phyloP scores from a whole-genome alignment of 2,329 filamentous ascomycete genomes.

The Penicillium vulpinum region DNA sequence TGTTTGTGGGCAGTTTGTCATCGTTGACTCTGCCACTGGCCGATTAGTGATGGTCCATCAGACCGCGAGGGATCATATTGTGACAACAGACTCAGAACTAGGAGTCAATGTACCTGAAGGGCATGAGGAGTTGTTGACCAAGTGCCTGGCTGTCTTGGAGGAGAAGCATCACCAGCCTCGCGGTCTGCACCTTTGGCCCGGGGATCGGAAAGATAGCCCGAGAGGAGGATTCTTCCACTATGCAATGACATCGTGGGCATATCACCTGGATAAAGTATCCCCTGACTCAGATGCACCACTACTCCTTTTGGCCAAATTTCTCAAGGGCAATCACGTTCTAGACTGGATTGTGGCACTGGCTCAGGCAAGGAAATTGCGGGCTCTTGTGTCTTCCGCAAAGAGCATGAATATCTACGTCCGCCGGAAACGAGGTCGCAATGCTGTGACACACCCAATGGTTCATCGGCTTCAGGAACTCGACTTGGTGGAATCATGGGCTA shows the following conservation, averaged over 20 bases:
- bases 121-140: background rate
- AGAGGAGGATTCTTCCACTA: slow-evolving; percentile 1
- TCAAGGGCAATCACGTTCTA: background rate
- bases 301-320: background rate
- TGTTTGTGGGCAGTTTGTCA: background rate
- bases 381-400: background rate
- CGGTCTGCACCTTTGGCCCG: background rate
- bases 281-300: background rate
- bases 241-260: slow-evolving; percentile 1
- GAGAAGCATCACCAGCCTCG: background rate
- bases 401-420: background rate
- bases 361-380: background rate
- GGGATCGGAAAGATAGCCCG: background rate
- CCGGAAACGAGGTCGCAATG: background rate
- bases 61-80: slow-evolving; percentile 1
- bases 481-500: slow-evolving; percentile 1
- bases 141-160: background rate
- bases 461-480: slow-evolving; percentile 2
- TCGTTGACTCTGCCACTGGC: background rate
- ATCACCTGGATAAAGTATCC: slow-evolving; percentile 1
- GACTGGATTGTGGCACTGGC: background rate
- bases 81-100: background rate
- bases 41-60: background rate
- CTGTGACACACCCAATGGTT: background rate
- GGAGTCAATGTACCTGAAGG: background rate